Conservation (phyloP, 306 rosid genomes). For the Trifolium fragiferum region DNA sequence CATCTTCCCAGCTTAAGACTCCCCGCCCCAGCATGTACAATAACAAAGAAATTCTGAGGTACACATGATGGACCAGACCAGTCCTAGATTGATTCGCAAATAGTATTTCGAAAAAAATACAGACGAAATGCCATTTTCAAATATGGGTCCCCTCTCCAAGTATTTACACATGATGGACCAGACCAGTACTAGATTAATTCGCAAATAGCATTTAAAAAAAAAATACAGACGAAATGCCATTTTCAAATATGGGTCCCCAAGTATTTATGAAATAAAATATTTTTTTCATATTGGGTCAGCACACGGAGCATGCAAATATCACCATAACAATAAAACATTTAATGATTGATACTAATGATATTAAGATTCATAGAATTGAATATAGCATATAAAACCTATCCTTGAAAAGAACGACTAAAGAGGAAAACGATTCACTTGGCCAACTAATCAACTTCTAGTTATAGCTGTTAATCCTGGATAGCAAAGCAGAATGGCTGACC, state of each 20-base stretch:
- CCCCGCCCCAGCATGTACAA: neutral
- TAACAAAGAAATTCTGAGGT: neutral
- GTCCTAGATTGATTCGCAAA: neutral
- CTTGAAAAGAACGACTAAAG: neutral
- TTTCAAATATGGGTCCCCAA: slow-evolving; percentile 27
- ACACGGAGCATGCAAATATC: slow-evolving; percentile 24
- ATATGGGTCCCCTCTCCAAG: slow-evolving; percentile 28
- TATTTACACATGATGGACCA: slow-evolving; percentile 4
- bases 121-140: slow-evolving; percentile 14
- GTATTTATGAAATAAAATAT: slow-evolving; percentile 13
- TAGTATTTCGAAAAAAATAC: neutral
- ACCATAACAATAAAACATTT: neutral
- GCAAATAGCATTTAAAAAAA: neutral
- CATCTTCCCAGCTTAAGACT: slow-evolving; percentile 11
- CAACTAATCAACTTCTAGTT: neutral
- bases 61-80: slow-evolving; percentile 1
- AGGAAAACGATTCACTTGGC: neutral
- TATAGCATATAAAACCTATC: neutral
- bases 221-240: slow-evolving; percentile 1
- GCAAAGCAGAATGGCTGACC: no score
- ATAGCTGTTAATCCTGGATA: no score
- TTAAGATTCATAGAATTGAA: neutral
- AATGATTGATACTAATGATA: neutral
- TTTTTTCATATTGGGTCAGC: slow-evolving; percentile 12
- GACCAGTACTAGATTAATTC: neutral